Evolutionary conservation across 345 rosid genomes (phyloP).

Genomic region (Trapa incisa): DNA sequence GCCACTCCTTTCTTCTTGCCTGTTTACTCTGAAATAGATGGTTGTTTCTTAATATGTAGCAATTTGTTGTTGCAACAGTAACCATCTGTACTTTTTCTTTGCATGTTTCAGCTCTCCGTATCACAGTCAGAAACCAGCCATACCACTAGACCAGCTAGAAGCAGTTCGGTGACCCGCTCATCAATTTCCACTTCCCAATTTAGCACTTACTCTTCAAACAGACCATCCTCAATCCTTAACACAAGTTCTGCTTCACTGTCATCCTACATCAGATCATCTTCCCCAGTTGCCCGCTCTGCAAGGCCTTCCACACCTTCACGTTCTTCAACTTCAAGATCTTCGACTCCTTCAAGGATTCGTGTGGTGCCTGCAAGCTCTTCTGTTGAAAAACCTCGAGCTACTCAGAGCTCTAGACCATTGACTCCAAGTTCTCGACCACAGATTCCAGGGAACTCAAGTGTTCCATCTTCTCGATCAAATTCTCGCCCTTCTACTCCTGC

Average conservation of each 20-base stretch:
- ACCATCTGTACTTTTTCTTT: constrained; percentile 4
- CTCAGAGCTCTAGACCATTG: constrained; percentile 59
- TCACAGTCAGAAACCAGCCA: constrained; percentile 73
- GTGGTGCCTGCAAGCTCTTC: constrained; percentile 39
- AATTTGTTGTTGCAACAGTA: not conserved
- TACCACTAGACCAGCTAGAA: constrained; percentile 69
- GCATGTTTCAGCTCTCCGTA: constrained; percentile 63
- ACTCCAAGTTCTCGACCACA: constrained; percentile 85
- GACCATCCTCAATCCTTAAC: constrained; percentile 54
- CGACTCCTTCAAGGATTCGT: constrained; percentile 73
- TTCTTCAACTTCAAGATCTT: constrained; percentile 40
- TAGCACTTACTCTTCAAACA: constrained; percentile 50
- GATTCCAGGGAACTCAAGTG: constrained; percentile 39
- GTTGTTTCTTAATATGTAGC: not conserved
- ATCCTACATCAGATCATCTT: constrained; percentile 75
- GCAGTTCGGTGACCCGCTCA: constrained; percentile 80
- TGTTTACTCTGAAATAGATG: no score
- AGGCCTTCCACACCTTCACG: constrained; percentile 73
- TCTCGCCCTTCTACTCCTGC: constrained; percentile 93
- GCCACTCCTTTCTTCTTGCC: no score
- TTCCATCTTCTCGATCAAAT: constrained; percentile 39
- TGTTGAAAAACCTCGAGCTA: constrained; percentile 45
- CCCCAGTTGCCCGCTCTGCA: constrained; percentile 56
- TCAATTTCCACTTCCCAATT: constrained; percentile 65
- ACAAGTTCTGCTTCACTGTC: constrained; percentile 94